Conservation (phyloP, 78 protist genomes). For the Paulinella micropora region DNA sequence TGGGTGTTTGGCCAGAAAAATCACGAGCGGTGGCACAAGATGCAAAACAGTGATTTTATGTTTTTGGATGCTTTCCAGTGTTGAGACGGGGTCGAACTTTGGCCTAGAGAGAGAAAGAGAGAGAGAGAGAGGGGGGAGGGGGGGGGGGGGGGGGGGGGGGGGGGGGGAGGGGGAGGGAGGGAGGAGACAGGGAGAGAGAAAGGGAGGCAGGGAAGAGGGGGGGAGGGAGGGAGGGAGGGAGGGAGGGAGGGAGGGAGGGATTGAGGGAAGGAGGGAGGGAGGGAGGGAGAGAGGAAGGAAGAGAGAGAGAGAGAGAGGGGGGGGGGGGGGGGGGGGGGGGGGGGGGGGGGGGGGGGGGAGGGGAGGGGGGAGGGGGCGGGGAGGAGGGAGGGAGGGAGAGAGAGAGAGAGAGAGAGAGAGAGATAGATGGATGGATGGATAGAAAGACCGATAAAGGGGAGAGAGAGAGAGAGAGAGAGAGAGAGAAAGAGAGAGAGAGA, state of each 20-base stretch:
- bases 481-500: neutral
- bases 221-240: neutral
- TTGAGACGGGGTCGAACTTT: slow-evolving; percentile 42
- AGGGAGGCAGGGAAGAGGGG: neutral
- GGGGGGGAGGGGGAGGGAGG: neutral
- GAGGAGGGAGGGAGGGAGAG: neutral
- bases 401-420: neutral
- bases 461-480: neutral
- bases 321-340: neutral
- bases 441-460: neutral
- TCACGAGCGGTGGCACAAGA: slow-evolving; percentile 63
- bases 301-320: neutral
- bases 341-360: neutral
- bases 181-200: neutral
- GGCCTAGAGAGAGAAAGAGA: slow-evolving; percentile 15
- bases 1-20: slow-evolving; percentile 67
- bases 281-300: neutral
- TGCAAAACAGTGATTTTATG: slow-evolving; percentile 1
- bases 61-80: slow-evolving; percentile 26
- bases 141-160: neutral
- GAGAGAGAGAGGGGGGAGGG: neutral
- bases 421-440: neutral
- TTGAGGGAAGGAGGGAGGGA: neutral
- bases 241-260: neutral
- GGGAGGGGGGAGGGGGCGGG: neutral